Evolutionary conservation across 371 early-diverging fungal species (phyloP).

Genomic region (Saksenaea vasiformis): DNA sequence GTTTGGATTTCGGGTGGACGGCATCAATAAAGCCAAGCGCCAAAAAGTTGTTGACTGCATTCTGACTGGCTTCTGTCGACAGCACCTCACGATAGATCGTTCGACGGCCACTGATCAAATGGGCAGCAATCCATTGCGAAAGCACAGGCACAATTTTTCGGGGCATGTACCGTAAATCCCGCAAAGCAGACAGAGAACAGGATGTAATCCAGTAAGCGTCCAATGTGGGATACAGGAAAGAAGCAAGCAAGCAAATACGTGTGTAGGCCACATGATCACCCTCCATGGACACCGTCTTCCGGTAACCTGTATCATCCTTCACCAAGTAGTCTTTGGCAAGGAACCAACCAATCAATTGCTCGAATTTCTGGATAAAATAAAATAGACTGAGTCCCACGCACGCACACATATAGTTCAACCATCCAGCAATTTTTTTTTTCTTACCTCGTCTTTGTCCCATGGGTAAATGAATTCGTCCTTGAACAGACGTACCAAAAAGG

Average conservation of each 20-base stretch:
- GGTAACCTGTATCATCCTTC: constrained; percentile 20
- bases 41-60: constrained; percentile 51
- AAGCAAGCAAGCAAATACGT: constrained; percentile 45
- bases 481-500: constrained; percentile 45
- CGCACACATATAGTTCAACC: too few relatives aligned
- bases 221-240: constrained; percentile 48
- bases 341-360: constrained; percentile 34
- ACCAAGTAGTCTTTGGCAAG: constrained; percentile 23
- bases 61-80: constrained; percentile 49
- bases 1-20: constrained; percentile 44
- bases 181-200: constrained; percentile 50
- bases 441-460: constrained; percentile 47
- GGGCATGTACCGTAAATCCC: constrained; percentile 52
- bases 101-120: constrained; percentile 49
- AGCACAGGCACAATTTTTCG: constrained; percentile 52
- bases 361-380: constrained; percentile 34
- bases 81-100: constrained; percentile 53
- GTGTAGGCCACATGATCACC: constrained; percentile 32
- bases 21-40: constrained; percentile 49
- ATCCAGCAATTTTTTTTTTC: not conserved
- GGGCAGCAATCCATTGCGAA: constrained; percentile 56
- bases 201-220: constrained; percentile 58
- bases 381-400: not conserved
- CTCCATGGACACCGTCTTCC: constrained; percentile 27
- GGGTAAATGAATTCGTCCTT: constrained; percentile 50